Percentiles rank a stretch among this genome's conserved stretches.
Evolutionary conservation across 106 monocot genomes (phyloP).

Genomic region (Allium sativum): DNA sequence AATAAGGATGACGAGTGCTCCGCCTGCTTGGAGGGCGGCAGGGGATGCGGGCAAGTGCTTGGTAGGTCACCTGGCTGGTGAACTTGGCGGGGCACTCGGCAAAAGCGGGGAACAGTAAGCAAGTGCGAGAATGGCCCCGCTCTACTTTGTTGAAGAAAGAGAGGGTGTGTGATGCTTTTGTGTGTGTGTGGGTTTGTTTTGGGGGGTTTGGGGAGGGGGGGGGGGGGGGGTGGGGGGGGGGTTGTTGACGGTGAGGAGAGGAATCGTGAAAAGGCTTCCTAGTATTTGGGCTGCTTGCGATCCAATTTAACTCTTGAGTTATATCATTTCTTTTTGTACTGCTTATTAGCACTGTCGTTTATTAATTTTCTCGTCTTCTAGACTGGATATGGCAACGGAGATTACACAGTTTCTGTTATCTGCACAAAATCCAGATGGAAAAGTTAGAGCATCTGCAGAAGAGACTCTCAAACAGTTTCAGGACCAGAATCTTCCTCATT

Average conservation of each 20-base stretch:
- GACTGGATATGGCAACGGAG: slow-evolving; percentile 13
- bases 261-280: no score
- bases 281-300: no score
- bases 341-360: no score
- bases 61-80: slow-evolving; percentile 1
- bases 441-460: slow-evolving; percentile 10
- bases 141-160: neutral
- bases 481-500: slow-evolving; percentile 13
- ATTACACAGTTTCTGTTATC: slow-evolving; percentile 16
- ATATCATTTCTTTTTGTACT: no score
- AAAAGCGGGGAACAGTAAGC: slow-evolving; percentile 1
- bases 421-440: slow-evolving; percentile 22
- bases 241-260: no score
- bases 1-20: neutral
- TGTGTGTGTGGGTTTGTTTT: no score
- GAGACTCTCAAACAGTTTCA: slow-evolving; percentile 17
- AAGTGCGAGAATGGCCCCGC: slow-evolving; percentile 4
- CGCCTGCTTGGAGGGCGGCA: neutral
- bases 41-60: slow-evolving; percentile 10
- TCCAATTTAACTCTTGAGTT: no score
- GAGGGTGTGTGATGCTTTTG: no score
- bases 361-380: no score
- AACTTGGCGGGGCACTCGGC: neutral
- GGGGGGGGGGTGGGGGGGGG: no score
- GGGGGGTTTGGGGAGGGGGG: no score